Evolutionary conservation across 1,139 yeast genomes (phyloP).

Genomic region (Fermentozyma sake): DNA sequence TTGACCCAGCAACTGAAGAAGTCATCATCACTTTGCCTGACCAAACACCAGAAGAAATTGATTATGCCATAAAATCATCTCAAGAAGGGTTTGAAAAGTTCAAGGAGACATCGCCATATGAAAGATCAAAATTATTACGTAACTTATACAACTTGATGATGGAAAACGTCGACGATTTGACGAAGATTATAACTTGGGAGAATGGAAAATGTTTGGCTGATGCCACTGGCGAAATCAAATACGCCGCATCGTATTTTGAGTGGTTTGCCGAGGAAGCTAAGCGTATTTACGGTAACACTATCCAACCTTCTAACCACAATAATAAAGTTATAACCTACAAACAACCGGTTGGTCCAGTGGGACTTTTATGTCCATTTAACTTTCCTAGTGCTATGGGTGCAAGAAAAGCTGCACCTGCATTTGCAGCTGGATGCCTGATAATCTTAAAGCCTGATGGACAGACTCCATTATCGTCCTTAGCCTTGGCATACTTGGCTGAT

Average conservation of each 20-base stretch:
- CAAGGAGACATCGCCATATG: conserved; percentile 56
- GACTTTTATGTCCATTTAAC: conserved; percentile 46
- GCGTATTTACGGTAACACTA: conserved; percentile 37
- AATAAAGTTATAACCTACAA: conserved; percentile 38
- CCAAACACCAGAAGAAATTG: conserved; percentile 50
- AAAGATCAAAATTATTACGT: conserved; percentile 63
- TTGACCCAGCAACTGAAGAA: conserved; percentile 70
- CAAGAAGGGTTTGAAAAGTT: conserved; percentile 54
- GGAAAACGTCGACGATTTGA: conserved; percentile 41
- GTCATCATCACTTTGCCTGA: conserved; percentile 55
- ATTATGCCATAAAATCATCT: conserved; percentile 61
- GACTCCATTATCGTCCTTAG: conserved; percentile 42
- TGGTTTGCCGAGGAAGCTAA: conserved; percentile 45
- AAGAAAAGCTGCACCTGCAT: conserved; percentile 44
- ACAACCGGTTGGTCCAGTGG: conserved; percentile 48
- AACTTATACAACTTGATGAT: conserved; percentile 38
- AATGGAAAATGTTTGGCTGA: conserved; percentile 41
- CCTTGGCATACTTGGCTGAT: conserved; percentile 40
- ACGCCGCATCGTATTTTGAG: conserved; percentile 42
- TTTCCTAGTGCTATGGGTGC: conserved; percentile 49
- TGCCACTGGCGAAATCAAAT: conserved; percentile 38
- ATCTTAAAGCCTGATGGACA: conserved; percentile 45
- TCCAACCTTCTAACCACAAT: conserved; percentile 35
- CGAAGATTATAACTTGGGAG: conserved; percentile 39
- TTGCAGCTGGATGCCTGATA: conserved; percentile 48